Base-by-base conservation (phyloP, 768 basidiomycete genomes). In the Hortiboletus flavorubellus region DNA sequence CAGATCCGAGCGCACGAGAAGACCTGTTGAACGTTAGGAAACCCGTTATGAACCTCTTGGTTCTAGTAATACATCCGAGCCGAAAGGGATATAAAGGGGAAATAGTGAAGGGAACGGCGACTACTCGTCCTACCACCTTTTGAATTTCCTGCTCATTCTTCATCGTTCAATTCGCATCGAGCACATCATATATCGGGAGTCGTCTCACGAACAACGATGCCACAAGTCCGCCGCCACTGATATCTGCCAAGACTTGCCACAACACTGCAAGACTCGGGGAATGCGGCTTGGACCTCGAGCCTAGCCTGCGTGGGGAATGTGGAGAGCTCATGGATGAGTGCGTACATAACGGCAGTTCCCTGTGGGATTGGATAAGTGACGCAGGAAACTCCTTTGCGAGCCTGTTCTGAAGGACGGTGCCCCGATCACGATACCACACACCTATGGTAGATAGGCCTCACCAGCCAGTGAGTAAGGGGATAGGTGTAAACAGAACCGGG, bases 361-460 rank as follows among this genome's bases (percentile, higher is more conserved):
- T 61, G 54, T 0, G 73, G 71, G 57, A 62, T 2, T 61, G 44
- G 16, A 70, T 37, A 55, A 80, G 79, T 0, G 58, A 67, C 1
- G 51, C 40, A 0, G 82, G 80, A 0, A 84, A 74, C 2, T 62
- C 61, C 33, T 63, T 67, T 10, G 62, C 62, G 10, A 84, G 73
- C 48, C 75, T 54, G 63, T 82, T 84, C 55, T 80, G 78, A 2
- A 84, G 68, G 45, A 83, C 71, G 0, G 77, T 74, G 14, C 72
- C 69, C 77, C 75, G 51, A 84, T 73, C 0, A 75, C 70, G 49
- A 82, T 67, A 7, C 81, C 82, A 75, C 79, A 79, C 5, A 70
- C 69, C 74, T 81, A 65, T 3, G 0, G 40, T 15, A 26, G n/a
- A 21, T n/a, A 30, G 9, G 9, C 9, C 12, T 2, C 12, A 12